phyloP scores from a whole-genome alignment of 192 early-diverging fungal species.

The Coemansia sp. region DNA sequence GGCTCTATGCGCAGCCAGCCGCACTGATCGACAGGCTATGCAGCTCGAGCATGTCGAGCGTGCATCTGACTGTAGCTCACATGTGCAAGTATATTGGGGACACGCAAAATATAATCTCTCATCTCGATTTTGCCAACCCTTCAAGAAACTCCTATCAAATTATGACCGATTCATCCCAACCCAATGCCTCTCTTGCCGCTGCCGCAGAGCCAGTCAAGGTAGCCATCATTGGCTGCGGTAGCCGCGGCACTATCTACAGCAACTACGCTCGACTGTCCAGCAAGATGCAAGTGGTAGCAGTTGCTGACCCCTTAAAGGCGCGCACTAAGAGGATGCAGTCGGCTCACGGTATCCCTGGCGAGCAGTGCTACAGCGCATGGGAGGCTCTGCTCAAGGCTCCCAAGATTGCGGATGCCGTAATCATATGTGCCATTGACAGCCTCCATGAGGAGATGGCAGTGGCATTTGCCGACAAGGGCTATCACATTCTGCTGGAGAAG shows the following conservation, averaged over 20 bases:
- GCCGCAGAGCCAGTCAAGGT: constrained; percentile 11
- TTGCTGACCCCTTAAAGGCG: constrained; percentile 49
- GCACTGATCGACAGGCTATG: neutral
- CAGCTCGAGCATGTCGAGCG: neutral
- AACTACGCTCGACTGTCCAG: constrained; percentile 11
- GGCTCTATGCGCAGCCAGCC: neutral
- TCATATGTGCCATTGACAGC: constrained; percentile 55
- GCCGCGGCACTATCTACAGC: constrained; percentile 15
- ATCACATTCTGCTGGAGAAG: constrained; percentile 68
- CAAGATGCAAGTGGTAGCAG: constrained; percentile 49
- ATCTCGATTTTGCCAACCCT: neutral
- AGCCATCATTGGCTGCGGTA: constrained; percentile 17
- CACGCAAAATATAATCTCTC: neutral
- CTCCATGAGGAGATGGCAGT: constrained; percentile 54
- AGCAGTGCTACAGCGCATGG: constrained; percentile 11
- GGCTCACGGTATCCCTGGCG: neutral
- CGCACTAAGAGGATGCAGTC: constrained; percentile 26
- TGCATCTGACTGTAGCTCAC: neutral
- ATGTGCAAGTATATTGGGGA: neutral
- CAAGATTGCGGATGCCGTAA: constrained; percentile 52
- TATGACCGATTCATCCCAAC: neutral
- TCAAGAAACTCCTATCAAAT: neutral
- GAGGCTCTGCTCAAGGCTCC: constrained; percentile 32
- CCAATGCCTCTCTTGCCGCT: neutral
- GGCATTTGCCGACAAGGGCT: constrained; percentile 53